phyloP scores from a whole-genome alignment of 257 asterid genomes.

The Asclepias syriaca region DNA sequence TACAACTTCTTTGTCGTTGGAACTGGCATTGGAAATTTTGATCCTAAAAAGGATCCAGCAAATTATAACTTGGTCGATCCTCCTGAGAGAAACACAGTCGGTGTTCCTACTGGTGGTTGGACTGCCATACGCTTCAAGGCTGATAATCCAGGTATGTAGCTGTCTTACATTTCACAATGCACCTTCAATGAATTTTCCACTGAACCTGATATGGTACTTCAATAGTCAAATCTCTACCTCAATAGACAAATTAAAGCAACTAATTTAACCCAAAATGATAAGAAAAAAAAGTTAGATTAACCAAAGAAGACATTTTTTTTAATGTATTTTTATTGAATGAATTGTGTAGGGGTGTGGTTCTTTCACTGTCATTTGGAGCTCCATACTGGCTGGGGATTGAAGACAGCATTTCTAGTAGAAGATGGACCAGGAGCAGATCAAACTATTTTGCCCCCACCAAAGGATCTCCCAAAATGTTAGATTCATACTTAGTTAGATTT shows the following conservation, averaged over 20 bases:
- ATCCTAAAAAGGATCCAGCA: conserved; percentile 41
- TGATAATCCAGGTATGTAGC: conserved; percentile 64
- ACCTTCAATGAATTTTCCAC: background rate
- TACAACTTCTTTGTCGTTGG: conserved; percentile 75
- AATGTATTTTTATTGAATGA: background rate
- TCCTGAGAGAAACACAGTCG: conserved; percentile 67
- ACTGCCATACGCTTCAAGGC: conserved; percentile 75
- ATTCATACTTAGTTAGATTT: background rate
- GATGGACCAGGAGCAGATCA: conserved; percentile 50
- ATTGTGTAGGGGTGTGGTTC: conserved; percentile 63
- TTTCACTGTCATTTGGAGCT: conserved; percentile 60
- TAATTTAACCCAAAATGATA: background rate
- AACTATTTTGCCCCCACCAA: conserved; percentile 46
- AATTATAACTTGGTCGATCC: conserved; percentile 64
- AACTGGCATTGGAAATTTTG: conserved; percentile 59
- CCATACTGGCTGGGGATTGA: conserved; percentile 59
- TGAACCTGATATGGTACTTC: background rate
- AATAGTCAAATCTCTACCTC: background rate
- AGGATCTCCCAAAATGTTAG: conserved; percentile 51
- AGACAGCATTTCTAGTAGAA: conserved; percentile 54
- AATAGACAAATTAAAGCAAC: no score
- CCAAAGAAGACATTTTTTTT: background rate
- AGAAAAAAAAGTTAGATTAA: background rate
- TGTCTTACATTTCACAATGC: no score
- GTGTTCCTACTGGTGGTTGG: conserved; percentile 88